A percentile compares a stretch with the other conserved stretches of the same genome.
Conservation (phyloP, 2,329 filamentous ascomycete species). For the Fusarium phyllophilum region DNA sequence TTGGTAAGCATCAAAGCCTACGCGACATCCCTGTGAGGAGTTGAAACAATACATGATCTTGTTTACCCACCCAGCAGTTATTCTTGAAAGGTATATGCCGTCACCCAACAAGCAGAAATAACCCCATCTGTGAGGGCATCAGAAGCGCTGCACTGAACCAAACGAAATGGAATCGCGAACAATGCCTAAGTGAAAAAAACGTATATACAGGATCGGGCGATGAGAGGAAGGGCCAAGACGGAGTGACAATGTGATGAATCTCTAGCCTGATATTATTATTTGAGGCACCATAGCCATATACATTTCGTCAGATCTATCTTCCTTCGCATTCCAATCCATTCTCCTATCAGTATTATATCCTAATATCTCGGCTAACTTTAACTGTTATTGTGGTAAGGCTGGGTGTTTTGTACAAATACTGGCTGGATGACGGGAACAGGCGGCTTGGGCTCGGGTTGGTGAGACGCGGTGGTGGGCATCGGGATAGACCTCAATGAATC, state of each 20-base stretch:
- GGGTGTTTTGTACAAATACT: not conserved
- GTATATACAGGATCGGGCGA: rapidly evolving
- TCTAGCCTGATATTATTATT: not conserved
- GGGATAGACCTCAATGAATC: not conserved
- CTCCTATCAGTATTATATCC: rapidly evolving
- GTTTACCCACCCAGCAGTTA: rapidly evolving
- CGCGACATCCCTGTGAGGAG: rapidly evolving
- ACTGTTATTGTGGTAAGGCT: not conserved
- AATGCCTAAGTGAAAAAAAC: rapidly evolving
- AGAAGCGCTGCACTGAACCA: rapidly evolving
- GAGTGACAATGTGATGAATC: rapidly evolving
- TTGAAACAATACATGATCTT: rapidly evolving
- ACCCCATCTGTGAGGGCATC: not conserved
- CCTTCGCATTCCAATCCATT: not conserved
- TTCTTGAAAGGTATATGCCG: not conserved
- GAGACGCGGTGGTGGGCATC: rapidly evolving
- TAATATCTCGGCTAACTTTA: rapidly evolving
- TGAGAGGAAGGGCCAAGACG: not conserved
- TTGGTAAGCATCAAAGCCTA: not conserved
- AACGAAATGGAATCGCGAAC: not conserved
- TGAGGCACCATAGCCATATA: rapidly evolving
- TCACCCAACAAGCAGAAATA: not conserved
- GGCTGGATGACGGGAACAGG: not conserved
- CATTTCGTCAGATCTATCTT: not conserved
- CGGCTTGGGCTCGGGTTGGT: not conserved